Evolutionary conservation across 352 stramenopile genomes (phyloP), one percentile per base, ranked within the genome.

Genomic region (Phytopythium cucurbitacearum): DNA sequence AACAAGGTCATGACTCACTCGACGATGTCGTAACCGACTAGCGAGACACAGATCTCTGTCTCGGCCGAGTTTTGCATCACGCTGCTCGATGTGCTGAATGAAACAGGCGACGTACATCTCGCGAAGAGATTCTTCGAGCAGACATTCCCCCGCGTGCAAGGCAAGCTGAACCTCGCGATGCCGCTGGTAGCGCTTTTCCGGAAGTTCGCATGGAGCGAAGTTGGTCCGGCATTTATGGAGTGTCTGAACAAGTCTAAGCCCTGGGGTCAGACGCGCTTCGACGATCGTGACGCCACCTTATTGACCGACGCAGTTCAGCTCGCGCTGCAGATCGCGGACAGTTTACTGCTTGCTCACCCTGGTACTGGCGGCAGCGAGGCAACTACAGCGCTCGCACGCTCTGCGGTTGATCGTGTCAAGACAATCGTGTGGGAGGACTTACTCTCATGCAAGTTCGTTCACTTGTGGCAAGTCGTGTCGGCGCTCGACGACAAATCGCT

Each of bases 111-210:
- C 11, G 13, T 43, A n/a, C 8, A 12, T 28, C 41, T 68, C 5
- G 56, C 57, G 5, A 50, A 37, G 13, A 13, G 48, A 15, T 64
- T 64, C 32, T 64, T 68, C 5, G 51, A 35, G 12, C 48, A 51
- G 7, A 47, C 64, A n/a, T 57, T 60, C 38, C 5, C 38, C 40
- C 8, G 12, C 11, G 15, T 56, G 11, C 13, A 57, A 40, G 44
- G 53, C 42, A 63, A 53, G 47, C n/a, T 15, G 15, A 37, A 36
- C 7, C 35, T 59, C 0, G 28, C 42, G 3, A 10, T 34, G 3
- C 12, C 40, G 15, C 47, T 64, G 5, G 35, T 40, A 9, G 11
- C 21, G 5, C 45, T 65, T 34, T 35, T 60, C 5, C 21, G 28
- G 8, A 55, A 36, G 4, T 69, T 65, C 41, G 36, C 35, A 0